Conservation (phyloP, 345 rosid species). For the Fremontodendron californicum region DNA sequence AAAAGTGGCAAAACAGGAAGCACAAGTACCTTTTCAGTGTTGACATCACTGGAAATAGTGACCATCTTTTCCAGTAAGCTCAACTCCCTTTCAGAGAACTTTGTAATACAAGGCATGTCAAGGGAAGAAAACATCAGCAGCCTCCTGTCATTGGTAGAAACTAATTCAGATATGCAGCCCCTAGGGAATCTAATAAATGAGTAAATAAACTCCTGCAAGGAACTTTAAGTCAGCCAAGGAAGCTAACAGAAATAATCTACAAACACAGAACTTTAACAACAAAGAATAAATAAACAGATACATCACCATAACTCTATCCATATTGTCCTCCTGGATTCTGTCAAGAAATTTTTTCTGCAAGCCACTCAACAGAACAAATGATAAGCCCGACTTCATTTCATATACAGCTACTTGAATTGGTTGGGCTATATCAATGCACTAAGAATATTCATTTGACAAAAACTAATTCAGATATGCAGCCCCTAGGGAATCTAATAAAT, state of each 20-base stretch:
- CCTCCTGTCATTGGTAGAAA: conserved; percentile 26
- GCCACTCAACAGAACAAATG: conserved; percentile 51
- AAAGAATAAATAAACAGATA: conserved; percentile 2
- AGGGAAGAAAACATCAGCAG: conserved; percentile 34
- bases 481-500: conserved; percentile 81
- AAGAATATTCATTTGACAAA: conserved; percentile 56
- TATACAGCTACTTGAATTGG: conserved; percentile 92
- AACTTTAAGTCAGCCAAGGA: conserved; percentile 18
- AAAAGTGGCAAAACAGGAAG: neutral
- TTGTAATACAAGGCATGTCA: conserved; percentile 34
- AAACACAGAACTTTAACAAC: conserved; percentile 7
- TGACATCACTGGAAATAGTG: conserved; percentile 36
- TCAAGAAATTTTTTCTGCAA: conserved; percentile 38
- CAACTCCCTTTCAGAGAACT: conserved; percentile 41
- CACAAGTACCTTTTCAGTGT: conserved; percentile 42
- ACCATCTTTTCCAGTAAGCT: conserved; percentile 64
- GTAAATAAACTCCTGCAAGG: conserved; percentile 60
- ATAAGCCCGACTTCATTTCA: conserved; percentile 83
- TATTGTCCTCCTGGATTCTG: conserved; percentile 39
- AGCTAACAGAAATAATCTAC: conserved; percentile 5
- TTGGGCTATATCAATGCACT: conserved; percentile 65
- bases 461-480: conserved; percentile 27
- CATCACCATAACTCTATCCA: conserved; percentile 59
- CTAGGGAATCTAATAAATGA: conserved; percentile 85
- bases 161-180: conserved; percentile 27